Base-by-base conservation (phyloP, 257 asterid species). In the Solanum etuberosum region DNA sequence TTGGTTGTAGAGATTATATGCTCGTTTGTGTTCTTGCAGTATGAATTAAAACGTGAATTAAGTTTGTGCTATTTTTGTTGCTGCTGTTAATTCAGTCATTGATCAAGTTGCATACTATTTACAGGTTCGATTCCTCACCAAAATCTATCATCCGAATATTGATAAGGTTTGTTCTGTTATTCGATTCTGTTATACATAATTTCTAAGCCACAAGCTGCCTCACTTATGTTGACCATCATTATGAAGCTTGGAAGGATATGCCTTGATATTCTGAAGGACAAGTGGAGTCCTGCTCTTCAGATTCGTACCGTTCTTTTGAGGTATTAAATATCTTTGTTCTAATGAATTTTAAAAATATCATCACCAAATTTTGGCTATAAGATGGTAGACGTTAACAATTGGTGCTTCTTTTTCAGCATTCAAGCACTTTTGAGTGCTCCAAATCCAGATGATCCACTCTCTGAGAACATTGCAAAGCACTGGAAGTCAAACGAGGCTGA, bases 241-340 rank as follows among this genome's bases (percentile, higher is more conserved):
- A 61, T 91, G 92, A 94, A 97, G 99, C 99, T 97, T 89, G 99
- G 99, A 89, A 96, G 99, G 94, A 97, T 97, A 89, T 97, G 99
- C 92, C 96, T 97, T 34, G 99, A 97, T 90, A 97, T 97, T 87
- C 99, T 97, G 0, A 97, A 97, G 91, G 99, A 97, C 95, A 97
- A 97, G 83, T 97, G 99, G 99, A 97, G 99, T 88, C 99, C 99
- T 11, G 99, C 99, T 31, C 99, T 97, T 92, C 99, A 97, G 94
- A 97, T 97, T 83, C 95, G 99, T 91, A 97, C 99, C 31, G 72
- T 71, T 51, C 88, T 57, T 29, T 85, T 68, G 87, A 85, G 87
- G 82, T 67, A 42, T 43, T 70, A 54, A 70, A 23, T 85, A 40
- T 68, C 48, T 67, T 29, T 10, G 78, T 25, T 40, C 35, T 37